Evolutionary conservation across 2,329 filamentous ascomycete genomes (phyloP).

Genomic region (Fusarium oligoseptatum): DNA sequence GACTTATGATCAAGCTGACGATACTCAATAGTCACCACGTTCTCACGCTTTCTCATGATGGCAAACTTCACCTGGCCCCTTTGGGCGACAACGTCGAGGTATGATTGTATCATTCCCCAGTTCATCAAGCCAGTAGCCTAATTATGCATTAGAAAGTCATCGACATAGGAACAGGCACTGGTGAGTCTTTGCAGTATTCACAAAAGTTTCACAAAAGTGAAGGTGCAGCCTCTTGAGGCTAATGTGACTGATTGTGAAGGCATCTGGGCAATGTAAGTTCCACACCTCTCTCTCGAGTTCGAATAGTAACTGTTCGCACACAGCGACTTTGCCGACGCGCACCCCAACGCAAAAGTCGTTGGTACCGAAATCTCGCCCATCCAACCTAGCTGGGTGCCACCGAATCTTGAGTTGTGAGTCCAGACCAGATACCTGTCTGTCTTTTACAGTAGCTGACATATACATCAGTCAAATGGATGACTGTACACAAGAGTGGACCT

Average conservation of each 20-base stretch:
- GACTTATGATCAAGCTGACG: not conserved
- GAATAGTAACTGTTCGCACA: not conserved
- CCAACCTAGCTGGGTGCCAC: constrained; percentile 5
- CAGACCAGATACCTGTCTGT: too few relatives aligned
- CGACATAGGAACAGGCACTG: constrained; percentile 1
- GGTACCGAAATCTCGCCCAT: constrained; percentile 6
- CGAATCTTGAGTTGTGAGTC: constrained; percentile 10
- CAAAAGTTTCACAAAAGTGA: not conserved
- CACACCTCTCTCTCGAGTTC: not conserved
- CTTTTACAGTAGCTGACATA: not conserved
- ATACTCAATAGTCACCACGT: not conserved
- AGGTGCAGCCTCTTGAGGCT: not conserved
- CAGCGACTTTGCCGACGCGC: not conserved
- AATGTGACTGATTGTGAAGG: not conserved
- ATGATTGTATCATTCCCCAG: not conserved
- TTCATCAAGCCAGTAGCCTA: not conserved
- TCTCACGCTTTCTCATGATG: constrained; percentile 6
- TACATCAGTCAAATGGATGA: constrained; percentile 11
- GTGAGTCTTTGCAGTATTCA: not conserved
- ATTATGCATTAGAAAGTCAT: not conserved
- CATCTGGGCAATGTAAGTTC: constrained; percentile 14
- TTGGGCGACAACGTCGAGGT: not conserved
- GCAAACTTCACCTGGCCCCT: constrained; percentile 13
- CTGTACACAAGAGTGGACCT: constrained; percentile 14
- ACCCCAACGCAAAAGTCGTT: not conserved